A percentile compares a stretch with the other conserved stretches of the same genome.
Conservation (phyloP, 2,329 filamentous ascomycete genomes). For the Aspergillus sp. region DNA sequence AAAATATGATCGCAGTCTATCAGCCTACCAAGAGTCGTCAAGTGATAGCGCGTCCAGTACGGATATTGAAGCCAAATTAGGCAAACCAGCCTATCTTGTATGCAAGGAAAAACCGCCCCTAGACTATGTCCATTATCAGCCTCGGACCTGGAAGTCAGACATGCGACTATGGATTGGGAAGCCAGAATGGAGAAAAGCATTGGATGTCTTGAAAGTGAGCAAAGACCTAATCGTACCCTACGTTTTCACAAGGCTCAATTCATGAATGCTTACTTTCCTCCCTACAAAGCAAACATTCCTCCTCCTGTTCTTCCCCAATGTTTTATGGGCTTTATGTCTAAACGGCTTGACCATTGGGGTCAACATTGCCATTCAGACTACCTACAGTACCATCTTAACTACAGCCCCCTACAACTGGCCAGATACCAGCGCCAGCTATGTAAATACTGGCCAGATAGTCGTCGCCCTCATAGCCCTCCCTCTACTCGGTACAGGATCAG, state of each 20-base stretch:
- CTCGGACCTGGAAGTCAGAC: constrained; percentile 32
- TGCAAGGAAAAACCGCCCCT: constrained; percentile 19
- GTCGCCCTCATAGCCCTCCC: constrained; percentile 35
- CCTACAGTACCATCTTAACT: constrained; percentile 34
- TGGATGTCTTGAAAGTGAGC: constrained; percentile 15
- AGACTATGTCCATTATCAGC: constrained; percentile 31
- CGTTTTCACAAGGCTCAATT: too few relatives aligned
- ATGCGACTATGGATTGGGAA: constrained; percentile 37
- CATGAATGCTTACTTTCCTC: too few relatives aligned
- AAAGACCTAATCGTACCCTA: too few relatives aligned
- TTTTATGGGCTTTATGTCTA: constrained; percentile 38
- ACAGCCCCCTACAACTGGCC: constrained; percentile 36
- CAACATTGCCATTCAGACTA: constrained; percentile 42
- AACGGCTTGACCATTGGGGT: constrained; percentile 38
- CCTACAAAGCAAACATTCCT: constrained; percentile 23
- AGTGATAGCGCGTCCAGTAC: too few relatives aligned
- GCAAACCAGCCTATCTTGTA: constrained; percentile 2
- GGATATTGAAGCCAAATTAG: constrained; percentile 2
- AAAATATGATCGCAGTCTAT: constrained; percentile 35
- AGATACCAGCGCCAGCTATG: constrained; percentile 29
- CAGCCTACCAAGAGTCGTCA: constrained; percentile 30
- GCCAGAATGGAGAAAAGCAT: constrained; percentile 32
- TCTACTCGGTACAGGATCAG: constrained; percentile 35
- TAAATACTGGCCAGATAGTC: constrained; percentile 38
- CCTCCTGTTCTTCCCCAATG: constrained; percentile 37